A percentile compares a stretch with the other conserved stretches of the same genome.
Conservation (phyloP, 2,329 filamentous ascomycete species). For the Oidium heveae region DNA sequence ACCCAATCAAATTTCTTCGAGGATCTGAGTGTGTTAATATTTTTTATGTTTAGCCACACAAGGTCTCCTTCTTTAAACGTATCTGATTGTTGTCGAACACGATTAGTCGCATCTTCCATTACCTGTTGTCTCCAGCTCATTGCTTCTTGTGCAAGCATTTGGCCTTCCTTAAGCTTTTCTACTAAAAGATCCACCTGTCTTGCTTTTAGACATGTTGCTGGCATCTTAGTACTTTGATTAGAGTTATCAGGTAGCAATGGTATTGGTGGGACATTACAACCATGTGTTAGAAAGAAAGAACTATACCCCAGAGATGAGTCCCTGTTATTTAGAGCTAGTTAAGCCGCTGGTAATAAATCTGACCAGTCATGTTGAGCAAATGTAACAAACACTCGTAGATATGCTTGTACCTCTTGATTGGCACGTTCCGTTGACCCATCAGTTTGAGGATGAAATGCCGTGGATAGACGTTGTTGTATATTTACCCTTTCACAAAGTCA, state of each 20-base stretch:
- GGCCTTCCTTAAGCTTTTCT: conserved; percentile 14
- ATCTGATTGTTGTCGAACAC: not conserved
- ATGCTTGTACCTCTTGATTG: not conserved
- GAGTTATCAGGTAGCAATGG: not conserved
- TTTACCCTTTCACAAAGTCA: not conserved
- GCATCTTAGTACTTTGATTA: not conserved
- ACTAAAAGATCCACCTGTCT: not conserved
- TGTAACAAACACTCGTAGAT: conserved; percentile 21
- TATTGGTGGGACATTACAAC: not conserved
- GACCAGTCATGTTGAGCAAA: conserved; percentile 64
- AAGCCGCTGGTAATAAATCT: conserved; percentile 30
- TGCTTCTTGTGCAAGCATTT: not conserved
- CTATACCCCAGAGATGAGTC: not conserved
- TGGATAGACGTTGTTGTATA: not conserved
- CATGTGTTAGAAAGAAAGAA: not conserved
- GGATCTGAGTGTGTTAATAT: not conserved
- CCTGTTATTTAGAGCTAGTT: not conserved
- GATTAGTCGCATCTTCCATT: not conserved
- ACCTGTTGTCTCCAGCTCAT: not conserved
- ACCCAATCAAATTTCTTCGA: not conserved
- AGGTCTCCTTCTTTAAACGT: not conserved
- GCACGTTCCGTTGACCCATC: not conserved
- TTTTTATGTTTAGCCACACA: not conserved
- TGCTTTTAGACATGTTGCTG: not conserved
- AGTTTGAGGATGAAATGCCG: not conserved